Base-by-base conservation (phyloP, 2,329 filamentous ascomycete genomes). In the Aspergillus ochraceoroseus region DNA sequence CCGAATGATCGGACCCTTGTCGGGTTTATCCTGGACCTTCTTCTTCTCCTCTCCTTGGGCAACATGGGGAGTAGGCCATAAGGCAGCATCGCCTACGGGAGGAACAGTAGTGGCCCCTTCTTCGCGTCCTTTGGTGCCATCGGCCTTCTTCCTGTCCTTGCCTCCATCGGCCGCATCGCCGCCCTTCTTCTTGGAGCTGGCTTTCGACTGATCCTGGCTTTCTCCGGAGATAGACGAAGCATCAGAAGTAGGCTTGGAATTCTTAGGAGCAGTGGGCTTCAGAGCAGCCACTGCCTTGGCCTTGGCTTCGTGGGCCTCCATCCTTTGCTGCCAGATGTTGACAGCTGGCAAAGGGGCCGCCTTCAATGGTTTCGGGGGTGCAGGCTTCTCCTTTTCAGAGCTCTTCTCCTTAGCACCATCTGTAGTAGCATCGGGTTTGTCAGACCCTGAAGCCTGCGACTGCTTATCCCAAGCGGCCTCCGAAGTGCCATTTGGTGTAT, bases 1-100 rank as follows among this genome's bases (percentile, higher is more conserved):
- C 52, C 75, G 82, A 64, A 70, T 77, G 54, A 52, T 63, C 54
- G 58, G 73, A 54, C 39, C 79, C 49, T 85, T 82, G 8, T 74
- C 73, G 14, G 78, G 70, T 20, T 71, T 65, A 38, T 66, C 75
- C 38, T 79, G 72, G 1, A 73, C 67, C 63, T 87, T 88, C 57
- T 82, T 82, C 66, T 85, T 86, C 47, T 85, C 78, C 53, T 92
- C 87, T 34, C 82, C 80, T 37, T 83, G 79, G 1, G 82, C 83
- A 34, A 75, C 82, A 53, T 95, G 87, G 0, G 88, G 88, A 2
- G 90, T 96, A 11, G 92, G 92, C 92, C 92, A 98, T 13, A 81
- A 81, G 38, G 79, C 71, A 34, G 86, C 75, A 63, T 96, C 89
- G 43, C 77, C 80, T 32, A 87, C 83, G 2, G 85, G 75, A 17